Conservation (phyloP, 106 monocot genomes). For the Dendrobium officinale region DNA sequence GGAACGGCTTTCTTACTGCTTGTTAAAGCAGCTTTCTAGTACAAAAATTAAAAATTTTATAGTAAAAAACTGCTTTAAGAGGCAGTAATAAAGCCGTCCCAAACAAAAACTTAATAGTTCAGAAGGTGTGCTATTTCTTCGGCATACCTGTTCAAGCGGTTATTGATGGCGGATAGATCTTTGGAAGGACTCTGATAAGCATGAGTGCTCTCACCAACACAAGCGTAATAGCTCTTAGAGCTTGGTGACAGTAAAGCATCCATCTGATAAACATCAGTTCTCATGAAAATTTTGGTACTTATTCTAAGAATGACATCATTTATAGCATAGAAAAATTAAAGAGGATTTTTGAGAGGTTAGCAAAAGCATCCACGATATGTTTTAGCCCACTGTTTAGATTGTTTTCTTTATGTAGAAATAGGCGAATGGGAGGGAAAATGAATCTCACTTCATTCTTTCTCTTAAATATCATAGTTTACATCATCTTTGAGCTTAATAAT, state of each 20-base stretch:
- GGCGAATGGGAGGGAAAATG: no score
- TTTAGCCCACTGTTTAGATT: no score
- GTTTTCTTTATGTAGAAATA: no score
- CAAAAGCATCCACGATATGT: no score
- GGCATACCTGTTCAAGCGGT: conserved; percentile 62
- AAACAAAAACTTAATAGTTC: no score
- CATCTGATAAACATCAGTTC: conserved; percentile 31
- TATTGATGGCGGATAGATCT: conserved; percentile 81
- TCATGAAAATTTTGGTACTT: background rate
- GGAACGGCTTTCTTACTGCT: no score
- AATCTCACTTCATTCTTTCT: no score
- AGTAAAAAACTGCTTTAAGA: no score
- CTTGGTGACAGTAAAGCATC: conserved; percentile 85
- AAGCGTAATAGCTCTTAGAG: conserved; percentile 95
- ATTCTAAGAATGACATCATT: background rate
- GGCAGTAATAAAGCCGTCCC: no score
- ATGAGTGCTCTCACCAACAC: conserved; percentile 94
- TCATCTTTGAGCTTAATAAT: background rate
- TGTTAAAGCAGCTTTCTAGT: no score
- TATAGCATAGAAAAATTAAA: background rate
- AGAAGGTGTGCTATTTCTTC: background rate
- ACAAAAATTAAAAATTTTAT: no score
- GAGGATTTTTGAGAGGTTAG: no score
- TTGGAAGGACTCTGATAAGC: conserved; percentile 97
- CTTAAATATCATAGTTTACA: background rate